A percentile compares a stretch with the other conserved stretches of the same genome.
Evolutionary conservation across 1,284 basidiomycete species (phyloP).

Genomic region (Moesziomyces antarcticus): DNA sequence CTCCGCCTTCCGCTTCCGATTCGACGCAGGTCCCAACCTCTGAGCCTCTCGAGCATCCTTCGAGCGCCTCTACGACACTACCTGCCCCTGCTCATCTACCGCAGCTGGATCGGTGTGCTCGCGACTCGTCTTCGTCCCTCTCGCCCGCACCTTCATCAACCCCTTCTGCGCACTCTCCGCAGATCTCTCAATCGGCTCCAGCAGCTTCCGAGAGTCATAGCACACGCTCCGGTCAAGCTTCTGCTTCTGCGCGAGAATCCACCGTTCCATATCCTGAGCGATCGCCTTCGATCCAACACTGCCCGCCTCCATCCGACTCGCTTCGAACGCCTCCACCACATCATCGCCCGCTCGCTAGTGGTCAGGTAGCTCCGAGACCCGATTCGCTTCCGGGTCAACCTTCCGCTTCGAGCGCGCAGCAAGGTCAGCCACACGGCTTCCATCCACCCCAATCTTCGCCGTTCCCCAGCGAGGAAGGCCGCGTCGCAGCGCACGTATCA

Average conservation of each 20-base stretch:
- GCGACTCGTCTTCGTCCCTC: conserved; percentile 31
- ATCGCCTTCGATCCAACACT: background rate
- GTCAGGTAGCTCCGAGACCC: background rate
- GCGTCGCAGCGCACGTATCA: background rate
- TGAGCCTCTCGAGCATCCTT: background rate
- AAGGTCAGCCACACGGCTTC: background rate
- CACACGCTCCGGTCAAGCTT: background rate
- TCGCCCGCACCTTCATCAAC: conserved; percentile 37
- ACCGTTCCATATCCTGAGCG: conserved; percentile 4
- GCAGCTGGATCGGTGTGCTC: conserved; percentile 14
- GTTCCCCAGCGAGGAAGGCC: too few species aligned
- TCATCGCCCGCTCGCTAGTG: background rate
- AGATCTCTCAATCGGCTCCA: background rate
- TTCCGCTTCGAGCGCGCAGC: background rate
- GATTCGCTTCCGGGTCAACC: background rate
- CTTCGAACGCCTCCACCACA: background rate
- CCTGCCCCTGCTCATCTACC: conserved; percentile 4
- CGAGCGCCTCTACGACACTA: background rate
- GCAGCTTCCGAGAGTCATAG: background rate
- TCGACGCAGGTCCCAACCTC: conserved; percentile 1
- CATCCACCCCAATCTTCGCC: background rate
- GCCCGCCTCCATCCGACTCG: background rate
- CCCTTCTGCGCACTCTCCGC: conserved; percentile 21
- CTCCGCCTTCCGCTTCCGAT: conserved; percentile 3
- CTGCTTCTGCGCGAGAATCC: conserved; percentile 11